Conservation (phyloP, 371 early-diverging fungal genomes). For the Mucor saturninus region DNA sequence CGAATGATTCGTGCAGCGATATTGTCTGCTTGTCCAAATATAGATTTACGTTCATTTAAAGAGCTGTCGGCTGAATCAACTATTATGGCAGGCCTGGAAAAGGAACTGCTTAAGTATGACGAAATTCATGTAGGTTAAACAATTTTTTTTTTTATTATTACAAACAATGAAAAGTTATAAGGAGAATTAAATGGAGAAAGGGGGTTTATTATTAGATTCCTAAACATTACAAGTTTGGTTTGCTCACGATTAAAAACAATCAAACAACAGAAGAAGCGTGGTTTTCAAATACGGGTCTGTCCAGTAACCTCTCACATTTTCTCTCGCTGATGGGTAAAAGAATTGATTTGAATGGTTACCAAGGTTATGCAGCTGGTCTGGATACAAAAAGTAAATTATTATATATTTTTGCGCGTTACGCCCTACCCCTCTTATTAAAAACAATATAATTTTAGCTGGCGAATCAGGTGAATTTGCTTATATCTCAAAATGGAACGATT, state of each 20-base stretch:
- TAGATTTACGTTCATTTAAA: slow-evolving; percentile 41
- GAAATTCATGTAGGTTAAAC: slow-evolving; percentile 49
- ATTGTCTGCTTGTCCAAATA: slow-evolving; percentile 28
- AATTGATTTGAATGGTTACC: slow-evolving; percentile 76
- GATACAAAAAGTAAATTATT: slow-evolving; percentile 71
- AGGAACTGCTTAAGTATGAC: slow-evolving; percentile 59
- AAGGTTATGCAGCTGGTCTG: slow-evolving; percentile 82
- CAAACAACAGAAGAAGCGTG: slow-evolving; percentile 80
- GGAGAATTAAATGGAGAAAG: background rate
- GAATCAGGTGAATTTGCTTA: slow-evolving; percentile 77
- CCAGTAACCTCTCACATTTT: slow-evolving; percentile 68
- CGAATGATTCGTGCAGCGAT: slow-evolving; percentile 44
- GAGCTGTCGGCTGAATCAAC: slow-evolving; percentile 51
- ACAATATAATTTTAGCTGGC: slow-evolving; percentile 39
- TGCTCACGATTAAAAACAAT: slow-evolving; percentile 64
- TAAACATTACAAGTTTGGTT: slow-evolving; percentile 82
- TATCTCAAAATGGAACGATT: slow-evolving; percentile 76
- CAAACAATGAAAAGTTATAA: background rate
- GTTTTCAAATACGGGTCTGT: slow-evolving; percentile 70
- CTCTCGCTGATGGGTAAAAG: slow-evolving; percentile 72
- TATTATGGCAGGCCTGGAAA: slow-evolving; percentile 58
- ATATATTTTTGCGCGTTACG: background rate
- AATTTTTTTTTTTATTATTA: background rate
- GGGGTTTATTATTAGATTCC: slow-evolving; percentile 53
- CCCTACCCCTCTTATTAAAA: background rate